Conservation (phyloP, 441 rosid genomes). For the Biscutella laevigata region DNA sequence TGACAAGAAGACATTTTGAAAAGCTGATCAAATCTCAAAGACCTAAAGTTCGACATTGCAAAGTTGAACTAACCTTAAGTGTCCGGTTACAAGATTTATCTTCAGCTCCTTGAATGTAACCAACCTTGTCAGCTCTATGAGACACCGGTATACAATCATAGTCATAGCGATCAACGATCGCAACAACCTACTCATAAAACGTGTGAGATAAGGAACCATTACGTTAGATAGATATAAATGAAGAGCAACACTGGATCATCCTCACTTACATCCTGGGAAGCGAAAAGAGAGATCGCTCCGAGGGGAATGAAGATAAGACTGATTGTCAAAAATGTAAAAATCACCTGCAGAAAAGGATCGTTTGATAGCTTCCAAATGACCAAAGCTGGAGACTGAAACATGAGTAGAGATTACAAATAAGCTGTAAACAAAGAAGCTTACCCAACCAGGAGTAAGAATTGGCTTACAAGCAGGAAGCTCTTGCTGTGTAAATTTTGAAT, state of each 20-base stretch:
- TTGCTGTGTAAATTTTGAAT: constrained; percentile 89
- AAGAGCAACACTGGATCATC: neutral
- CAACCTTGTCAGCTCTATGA: constrained; percentile 43
- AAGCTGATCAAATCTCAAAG: neutral
- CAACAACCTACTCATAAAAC: constrained; percentile 54
- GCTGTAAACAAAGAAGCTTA: constrained; percentile 20
- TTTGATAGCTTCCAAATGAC: neutral
- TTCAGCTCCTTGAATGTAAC: constrained; percentile 44
- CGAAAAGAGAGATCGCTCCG: constrained; percentile 69
- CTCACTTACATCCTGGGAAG: constrained; percentile 61
- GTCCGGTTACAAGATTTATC: constrained; percentile 41
- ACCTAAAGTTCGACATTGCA: no score
- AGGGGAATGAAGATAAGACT: constrained; percentile 84
- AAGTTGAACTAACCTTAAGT: constrained; percentile 39
- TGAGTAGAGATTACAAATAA: neutral
- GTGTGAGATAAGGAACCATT: constrained; percentile 13
- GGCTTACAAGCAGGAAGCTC: constrained; percentile 99
- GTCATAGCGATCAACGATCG: constrained; percentile 77
- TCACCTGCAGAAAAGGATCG: constrained; percentile 59
- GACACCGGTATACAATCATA: constrained; percentile 46
- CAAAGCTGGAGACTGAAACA: neutral
- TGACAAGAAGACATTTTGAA: constrained; percentile 25
- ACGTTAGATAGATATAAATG: neutral
- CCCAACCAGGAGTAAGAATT: constrained; percentile 93
- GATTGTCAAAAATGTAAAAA: constrained; percentile 67